These are phyloP conservation scores for Sphagnum tenellum DNA, from an alignment of 225 moss, liverwort and hornwort species.

Conservation along the genomic window DNA sequence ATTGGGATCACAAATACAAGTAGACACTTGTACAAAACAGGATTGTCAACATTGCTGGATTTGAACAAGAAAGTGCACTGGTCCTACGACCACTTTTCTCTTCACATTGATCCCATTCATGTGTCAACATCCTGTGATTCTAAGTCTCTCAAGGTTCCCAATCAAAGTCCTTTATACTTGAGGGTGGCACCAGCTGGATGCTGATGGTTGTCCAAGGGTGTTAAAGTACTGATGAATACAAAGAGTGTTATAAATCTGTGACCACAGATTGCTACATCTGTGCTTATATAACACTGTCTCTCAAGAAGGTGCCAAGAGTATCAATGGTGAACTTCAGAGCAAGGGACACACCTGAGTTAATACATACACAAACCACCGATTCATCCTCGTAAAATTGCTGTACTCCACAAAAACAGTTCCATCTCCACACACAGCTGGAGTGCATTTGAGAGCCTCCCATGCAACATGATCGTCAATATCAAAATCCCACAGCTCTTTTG, in stretches of 20 bases:
- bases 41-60: too few relatives aligned
- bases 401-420: constrained; percentile 4
- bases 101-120: too few relatives aligned
- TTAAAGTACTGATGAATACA: not conserved
- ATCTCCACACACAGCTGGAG: constrained; percentile 3
- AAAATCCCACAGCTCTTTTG: not conserved
- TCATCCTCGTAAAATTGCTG: not conserved
- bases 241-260: not conserved
- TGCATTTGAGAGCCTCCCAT: constrained; percentile 1
- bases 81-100: too few relatives aligned
- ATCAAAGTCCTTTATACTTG: too few relatives aligned
- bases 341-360: not conserved
- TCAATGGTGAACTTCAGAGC: too few relatives aligned
- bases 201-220: not conserved
- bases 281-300: not conserved
- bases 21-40: too few relatives aligned
- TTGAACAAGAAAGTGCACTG: too few relatives aligned
- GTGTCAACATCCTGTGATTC: too few relatives aligned
- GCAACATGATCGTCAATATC: not conserved
- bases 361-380: not conserved
- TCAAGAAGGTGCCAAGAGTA: too few relatives aligned
- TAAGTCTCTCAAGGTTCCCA: too few relatives aligned
- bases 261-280: not conserved
- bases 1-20: too few relatives aligned
- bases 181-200: too few relatives aligned